These are phyloP conservation scores for Hyphopichia wangnamkhiaoensis DNA, from an alignment of 1,139 yeast species.

Conservation along the genomic window DNA sequence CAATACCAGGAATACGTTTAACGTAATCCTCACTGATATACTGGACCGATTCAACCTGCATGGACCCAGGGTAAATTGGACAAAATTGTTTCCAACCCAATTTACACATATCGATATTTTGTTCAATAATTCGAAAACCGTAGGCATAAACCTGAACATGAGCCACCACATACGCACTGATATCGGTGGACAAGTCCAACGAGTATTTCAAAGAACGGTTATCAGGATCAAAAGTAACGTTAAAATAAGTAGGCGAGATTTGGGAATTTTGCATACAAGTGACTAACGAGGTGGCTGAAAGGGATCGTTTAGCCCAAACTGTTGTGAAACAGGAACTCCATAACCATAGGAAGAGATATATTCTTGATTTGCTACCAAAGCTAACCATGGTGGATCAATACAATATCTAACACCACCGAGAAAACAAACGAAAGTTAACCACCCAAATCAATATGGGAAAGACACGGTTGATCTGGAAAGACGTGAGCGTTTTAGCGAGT, in stretches of 20 bases:
- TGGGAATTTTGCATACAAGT: conserved; percentile 72
- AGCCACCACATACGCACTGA: conserved; percentile 58
- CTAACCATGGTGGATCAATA: no score
- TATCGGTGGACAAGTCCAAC: conserved; percentile 61
- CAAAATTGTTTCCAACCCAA: conserved; percentile 79
- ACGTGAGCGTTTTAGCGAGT: no score
- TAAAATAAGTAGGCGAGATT: conserved; percentile 63
- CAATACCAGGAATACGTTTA: conserved; percentile 64
- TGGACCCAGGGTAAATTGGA: conserved; percentile 70
- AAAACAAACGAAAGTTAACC: no score
- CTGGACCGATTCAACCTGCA: conserved; percentile 67
- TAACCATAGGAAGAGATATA: background rate
- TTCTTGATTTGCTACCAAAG: conserved; percentile 1
- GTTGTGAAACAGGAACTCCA: background rate
- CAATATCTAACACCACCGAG: no score
- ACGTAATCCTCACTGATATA: conserved; percentile 51
- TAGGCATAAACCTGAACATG: conserved; percentile 70
- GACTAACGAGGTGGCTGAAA: conserved; percentile 67
- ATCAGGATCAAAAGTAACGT: conserved; percentile 69
- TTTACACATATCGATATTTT: conserved; percentile 54
- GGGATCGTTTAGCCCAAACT: conserved; percentile 34
- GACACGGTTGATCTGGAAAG: no score
- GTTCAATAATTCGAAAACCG: conserved; percentile 64
- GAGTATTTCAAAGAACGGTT: conserved; percentile 60
- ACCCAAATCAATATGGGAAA: background rate